These are phyloP conservation scores for Cyberlindnera misumaiensis DNA, from an alignment of 805 yeast species.

Conservation along the genomic window DNA sequence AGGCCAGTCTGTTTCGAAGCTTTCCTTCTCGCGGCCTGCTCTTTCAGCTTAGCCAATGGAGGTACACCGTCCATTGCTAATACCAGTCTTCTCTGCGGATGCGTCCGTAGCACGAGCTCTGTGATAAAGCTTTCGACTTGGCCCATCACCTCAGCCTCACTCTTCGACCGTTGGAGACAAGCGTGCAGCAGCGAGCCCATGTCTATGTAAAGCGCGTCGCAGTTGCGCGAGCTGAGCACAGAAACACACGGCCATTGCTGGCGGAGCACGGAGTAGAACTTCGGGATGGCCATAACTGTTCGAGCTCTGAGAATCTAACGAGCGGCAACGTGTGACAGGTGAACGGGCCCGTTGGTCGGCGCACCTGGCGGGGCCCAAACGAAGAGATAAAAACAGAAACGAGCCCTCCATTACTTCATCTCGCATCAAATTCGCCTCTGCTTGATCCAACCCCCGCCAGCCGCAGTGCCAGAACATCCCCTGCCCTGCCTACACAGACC, in stretches of 20 bases:
- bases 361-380: too few species aligned
- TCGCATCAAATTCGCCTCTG: too few species aligned
- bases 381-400: too few species aligned
- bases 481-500: too few species aligned
- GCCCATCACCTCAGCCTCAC: constrained; percentile 67
- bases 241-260: constrained; percentile 8
- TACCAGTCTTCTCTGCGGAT: constrained; percentile 69
- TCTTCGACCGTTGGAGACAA: constrained; percentile 65
- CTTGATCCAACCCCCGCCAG: too few species aligned
- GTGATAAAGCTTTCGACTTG: constrained; percentile 80
- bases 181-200: constrained; percentile 89
- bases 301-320: neutral
- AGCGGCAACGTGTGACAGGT: neutral
- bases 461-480: too few species aligned
- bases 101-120: constrained; percentile 68
- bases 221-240: constrained; percentile 21
- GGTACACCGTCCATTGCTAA: constrained; percentile 98
- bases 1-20: constrained; percentile 72
- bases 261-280: constrained; percentile 10
- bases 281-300: constrained; percentile 18
- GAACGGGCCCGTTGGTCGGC: neutral
- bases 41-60: constrained; percentile 93
- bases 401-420: too few species aligned
- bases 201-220: constrained; percentile 85
- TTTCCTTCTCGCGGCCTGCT: constrained; percentile 86